Evolutionary conservation across 768 basidiomycete genomes (phyloP), one percentile per base, ranked within the genome.

Genomic region (Suillus spraguei): DNA sequence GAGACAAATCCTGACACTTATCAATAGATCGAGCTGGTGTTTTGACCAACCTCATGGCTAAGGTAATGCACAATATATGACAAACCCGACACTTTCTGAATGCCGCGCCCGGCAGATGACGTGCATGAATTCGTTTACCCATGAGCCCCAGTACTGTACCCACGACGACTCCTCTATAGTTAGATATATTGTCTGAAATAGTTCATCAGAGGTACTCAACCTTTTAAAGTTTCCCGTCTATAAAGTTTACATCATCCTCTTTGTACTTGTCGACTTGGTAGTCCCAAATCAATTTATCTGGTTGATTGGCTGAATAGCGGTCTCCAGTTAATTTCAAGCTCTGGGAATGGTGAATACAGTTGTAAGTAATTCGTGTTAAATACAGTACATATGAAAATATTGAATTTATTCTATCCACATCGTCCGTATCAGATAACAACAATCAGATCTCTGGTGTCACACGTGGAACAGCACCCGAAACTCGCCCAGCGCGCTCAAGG

Each of bases 401-500:
- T 10, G 16, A 56, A 28, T 22, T 32, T 41, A 39, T 58, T 41
- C 56, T 58, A 41, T 58, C 5, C 14, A 16, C 28, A 11, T 41
- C 20, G 24, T 28, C 17, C 17, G 11, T 41, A 28, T 58, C 38
- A 41, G 54, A 55, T 36, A 14, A 22, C 35, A 41, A 10, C 20
- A 58, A 20, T 20, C 39, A 58, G 17, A 41, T 41, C 56, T 42
- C 24, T 17, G 16, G 24, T 24, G 36, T 61, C 44, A 62, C 69
- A 5, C 47, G 22, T 59, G 69, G 20, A 14, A 63, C 60, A 4
- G 66, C 36, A 24, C 67, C 70, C 64, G 76, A 68, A 33, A 84
- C 85, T 39, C 90, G 79, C 11, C 90, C 90, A 13, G 83, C 87
- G 47, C 94, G 82, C 74, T 95, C 94, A 55, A 93, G 79, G 56